These are phyloP conservation scores for Loxodes magnus DNA, from an alignment of 73 alveolate species.

Conservation along the genomic window DNA sequence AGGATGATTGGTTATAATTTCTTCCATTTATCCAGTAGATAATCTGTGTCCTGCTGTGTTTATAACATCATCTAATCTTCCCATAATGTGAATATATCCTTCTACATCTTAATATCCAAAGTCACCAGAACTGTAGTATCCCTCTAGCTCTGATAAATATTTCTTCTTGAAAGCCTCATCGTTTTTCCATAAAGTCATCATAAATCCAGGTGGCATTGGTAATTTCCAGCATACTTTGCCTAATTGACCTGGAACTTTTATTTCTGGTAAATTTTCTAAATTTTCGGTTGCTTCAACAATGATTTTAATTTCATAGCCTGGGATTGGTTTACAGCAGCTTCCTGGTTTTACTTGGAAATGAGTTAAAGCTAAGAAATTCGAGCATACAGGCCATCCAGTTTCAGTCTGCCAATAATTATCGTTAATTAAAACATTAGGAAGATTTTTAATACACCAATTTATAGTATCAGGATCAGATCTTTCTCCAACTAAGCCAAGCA, in stretches of 20 bases:
- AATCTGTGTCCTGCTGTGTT: constrained; percentile 87
- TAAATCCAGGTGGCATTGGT: constrained; percentile 97
- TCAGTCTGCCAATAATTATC: constrained; percentile 99
- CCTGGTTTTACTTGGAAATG: constrained; percentile 63
- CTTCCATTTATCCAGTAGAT: constrained; percentile 78
- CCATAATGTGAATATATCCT: constrained; percentile 66
- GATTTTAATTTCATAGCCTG: constrained; percentile 80
- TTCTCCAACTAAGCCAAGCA: constrained; percentile 89
- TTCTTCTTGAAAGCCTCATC: constrained; percentile 82
- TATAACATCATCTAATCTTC: constrained; percentile 80
- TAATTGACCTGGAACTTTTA: constrained; percentile 21
- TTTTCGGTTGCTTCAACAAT: constrained; percentile 65
- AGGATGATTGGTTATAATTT: constrained; percentile 51
- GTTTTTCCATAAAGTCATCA: constrained; percentile 81
- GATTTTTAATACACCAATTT: constrained; percentile 65
- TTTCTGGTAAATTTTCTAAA: constrained; percentile 27
- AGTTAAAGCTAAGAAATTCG: not conserved
- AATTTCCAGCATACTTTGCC: constrained; percentile 84
- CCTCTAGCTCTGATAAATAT: constrained; percentile 84
- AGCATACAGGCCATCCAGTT: constrained; percentile 78
- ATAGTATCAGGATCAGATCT: constrained; percentile 98
- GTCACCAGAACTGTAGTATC: constrained; percentile 93
- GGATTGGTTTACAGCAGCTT: constrained; percentile 83
- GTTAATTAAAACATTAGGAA: constrained; percentile 40
- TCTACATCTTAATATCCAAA: constrained; percentile 77